phyloP scores from a whole-genome alignment of 2,329 filamentous ascomycete genomes.

The Fusarium buharicum region DNA sequence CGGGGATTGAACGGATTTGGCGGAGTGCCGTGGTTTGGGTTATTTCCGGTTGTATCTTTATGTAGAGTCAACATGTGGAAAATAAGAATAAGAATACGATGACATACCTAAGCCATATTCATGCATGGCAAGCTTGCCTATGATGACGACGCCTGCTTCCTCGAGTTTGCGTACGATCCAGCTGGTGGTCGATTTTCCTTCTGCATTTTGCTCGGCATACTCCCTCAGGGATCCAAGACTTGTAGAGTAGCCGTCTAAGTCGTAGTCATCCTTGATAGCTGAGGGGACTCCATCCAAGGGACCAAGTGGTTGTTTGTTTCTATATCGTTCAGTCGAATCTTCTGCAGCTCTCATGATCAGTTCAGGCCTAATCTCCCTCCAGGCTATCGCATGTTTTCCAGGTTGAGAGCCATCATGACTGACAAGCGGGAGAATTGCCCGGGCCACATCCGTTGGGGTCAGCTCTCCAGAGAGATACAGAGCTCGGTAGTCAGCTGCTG shows the following conservation, averaged over 20 bases:
- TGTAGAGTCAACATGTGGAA: slow-evolving; percentile 41
- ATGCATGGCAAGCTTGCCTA: slow-evolving; percentile 81
- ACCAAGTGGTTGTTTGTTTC: slow-evolving; percentile 67
- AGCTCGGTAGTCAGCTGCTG: slow-evolving; percentile 57
- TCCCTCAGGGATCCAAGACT: slow-evolving; percentile 71
- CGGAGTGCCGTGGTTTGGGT: slow-evolving; percentile 77
- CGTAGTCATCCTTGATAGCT: slow-evolving; percentile 80
- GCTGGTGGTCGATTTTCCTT: slow-evolving; percentile 60
- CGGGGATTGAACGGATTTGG: slow-evolving; percentile 76
- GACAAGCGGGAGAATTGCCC: slow-evolving; percentile 58
- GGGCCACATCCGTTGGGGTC: slow-evolving; percentile 58
- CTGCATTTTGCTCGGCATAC: slow-evolving; percentile 60
- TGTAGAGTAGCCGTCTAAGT: slow-evolving; percentile 77
- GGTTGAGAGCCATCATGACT: slow-evolving; percentile 51
- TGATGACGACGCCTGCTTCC: slow-evolving; percentile 75
- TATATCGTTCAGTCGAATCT: slow-evolving; percentile 59
- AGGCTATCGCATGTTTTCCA: slow-evolving; percentile 56
- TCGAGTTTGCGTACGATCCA: slow-evolving; percentile 78
- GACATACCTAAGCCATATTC: slow-evolving; percentile 74
- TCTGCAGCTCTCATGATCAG: slow-evolving; percentile 56
- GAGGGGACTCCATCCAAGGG: slow-evolving; percentile 78
- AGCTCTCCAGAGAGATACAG: slow-evolving; percentile 58
- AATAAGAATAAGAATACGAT: background rate
- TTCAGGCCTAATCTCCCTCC: slow-evolving; percentile 57
- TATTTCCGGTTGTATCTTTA: slow-evolving; percentile 78